A percentile compares a stretch with the other conserved stretches of the same genome.
Evolutionary conservation across 2,329 filamentous ascomycete species (phyloP).

Genomic region (Fusarium avenaceum): DNA sequence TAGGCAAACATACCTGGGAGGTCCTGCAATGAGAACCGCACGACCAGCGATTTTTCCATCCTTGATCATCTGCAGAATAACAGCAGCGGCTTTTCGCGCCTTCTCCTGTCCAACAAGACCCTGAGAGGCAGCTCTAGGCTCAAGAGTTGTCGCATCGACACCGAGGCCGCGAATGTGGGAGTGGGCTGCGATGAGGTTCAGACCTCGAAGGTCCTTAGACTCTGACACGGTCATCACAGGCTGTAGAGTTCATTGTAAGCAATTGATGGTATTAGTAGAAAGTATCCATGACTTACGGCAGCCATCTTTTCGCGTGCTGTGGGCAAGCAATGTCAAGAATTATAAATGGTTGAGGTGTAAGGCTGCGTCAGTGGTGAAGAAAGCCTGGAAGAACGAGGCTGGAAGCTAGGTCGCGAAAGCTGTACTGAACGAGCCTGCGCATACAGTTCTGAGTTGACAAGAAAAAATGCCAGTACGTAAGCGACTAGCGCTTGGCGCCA

Average conservation of each 20-base stretch:
- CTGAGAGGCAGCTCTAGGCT: conserved; percentile 87
- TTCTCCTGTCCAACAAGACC: conserved; percentile 97
- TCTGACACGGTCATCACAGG: conserved; percentile 86
- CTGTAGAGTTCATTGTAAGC: conserved; percentile 54
- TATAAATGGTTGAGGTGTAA: conserved; percentile 28
- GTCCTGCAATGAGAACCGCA: conserved; percentile 93
- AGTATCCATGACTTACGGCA: conserved; percentile 61
- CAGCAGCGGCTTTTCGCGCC: conserved; percentile 93
- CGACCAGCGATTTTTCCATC: conserved; percentile 98
- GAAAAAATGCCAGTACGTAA: conserved; percentile 29
- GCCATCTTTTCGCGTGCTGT: conserved; percentile 60
- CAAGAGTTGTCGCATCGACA: conserved; percentile 90
- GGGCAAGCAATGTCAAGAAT: conserved; percentile 31
- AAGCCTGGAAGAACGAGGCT: conserved; percentile 26
- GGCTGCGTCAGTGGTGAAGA: conserved; percentile 22
- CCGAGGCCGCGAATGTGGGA: conserved; percentile 97
- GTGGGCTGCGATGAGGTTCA: conserved; percentile 98
- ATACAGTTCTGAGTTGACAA: conserved; percentile 5
- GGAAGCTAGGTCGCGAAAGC: conserved; percentile 39
- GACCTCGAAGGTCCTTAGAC: conserved; percentile 93
- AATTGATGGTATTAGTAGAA: conserved; percentile 11
- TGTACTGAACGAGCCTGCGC: conserved; percentile 33
- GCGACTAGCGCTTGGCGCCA: conserved; percentile 44
- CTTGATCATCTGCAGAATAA: conserved; percentile 99
- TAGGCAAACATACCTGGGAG: conserved; percentile 73